These are phyloP conservation scores for Stipa capillata DNA, from an alignment of 176 grass and related monocot species.

Conservation along the genomic window DNA sequence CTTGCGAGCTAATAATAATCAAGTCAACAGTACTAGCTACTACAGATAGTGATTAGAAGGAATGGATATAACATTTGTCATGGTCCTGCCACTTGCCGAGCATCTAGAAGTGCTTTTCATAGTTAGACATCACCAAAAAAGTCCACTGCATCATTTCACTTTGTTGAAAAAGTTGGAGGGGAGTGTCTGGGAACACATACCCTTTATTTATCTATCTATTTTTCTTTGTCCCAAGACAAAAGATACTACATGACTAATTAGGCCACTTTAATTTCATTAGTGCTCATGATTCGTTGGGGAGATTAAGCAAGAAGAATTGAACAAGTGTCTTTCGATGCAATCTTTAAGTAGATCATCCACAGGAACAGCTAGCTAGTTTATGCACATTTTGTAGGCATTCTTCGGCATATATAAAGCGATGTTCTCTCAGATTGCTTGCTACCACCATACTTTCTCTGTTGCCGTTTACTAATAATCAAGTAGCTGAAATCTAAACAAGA, in stretches of 20 bases:
- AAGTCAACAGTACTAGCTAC: not conserved
- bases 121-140: conserved; percentile 21
- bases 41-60: not conserved
- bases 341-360: not conserved
- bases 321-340: not conserved
- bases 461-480: not conserved
- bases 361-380: not conserved
- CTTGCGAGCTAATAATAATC: not conserved
- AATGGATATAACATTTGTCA: not conserved
- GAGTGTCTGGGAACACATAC: not conserved
- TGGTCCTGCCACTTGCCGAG: conserved; percentile 2
- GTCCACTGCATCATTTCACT: conserved; percentile 21
- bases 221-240: not conserved
- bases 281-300: not conserved
- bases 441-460: not conserved
- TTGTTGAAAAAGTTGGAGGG: conserved; percentile 2
- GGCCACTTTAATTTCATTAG: not conserved
- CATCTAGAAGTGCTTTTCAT: conserved; percentile 19
- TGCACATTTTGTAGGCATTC: not conserved
- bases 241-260: not conserved
- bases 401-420: not conserved
- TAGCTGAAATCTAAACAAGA: not conserved
- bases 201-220: not conserved
- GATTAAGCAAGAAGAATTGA: not conserved
- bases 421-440: not conserved